Base-by-base conservation (phyloP, 2,329 filamentous ascomycete genomes). In the Cryoendolithus antarcticus region DNA sequence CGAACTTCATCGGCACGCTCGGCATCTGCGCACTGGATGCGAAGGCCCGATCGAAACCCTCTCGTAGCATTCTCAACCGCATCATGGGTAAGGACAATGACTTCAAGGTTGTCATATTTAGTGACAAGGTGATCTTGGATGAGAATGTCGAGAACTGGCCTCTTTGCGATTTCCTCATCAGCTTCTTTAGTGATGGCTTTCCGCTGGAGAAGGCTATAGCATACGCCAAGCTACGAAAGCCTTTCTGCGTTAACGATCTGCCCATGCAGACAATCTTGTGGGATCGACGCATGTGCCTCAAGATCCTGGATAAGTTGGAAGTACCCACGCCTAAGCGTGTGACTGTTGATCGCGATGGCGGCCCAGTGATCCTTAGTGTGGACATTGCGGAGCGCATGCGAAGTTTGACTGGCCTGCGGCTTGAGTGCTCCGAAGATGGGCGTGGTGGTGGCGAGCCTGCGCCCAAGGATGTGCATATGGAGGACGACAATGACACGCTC, bases 91-190 rank as follows among this genome's bases (percentile, higher is more conserved):
- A 91, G 49, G 88, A 93, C 48, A 77, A 80, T 36, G 89, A 96
- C 52, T 96, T 98, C 55, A 89, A 98, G 54, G 88, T 96, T 15
- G 81, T 93, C 45, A 89, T 98, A 9, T 98, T 98, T 65, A 93
- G 91, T 35, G 91, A 98, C 66, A 98, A 98, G 64, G 89, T 95
- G 32, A 98, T 98, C 50, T 70, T 98, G 29, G 91, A 98, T 55
- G 91, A 98, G 73, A 84, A 83, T 46, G 82, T 95, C 40, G 86
- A 93, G 62, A 93, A 95, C 58, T 95, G 88, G 88, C 88, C 88
- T 11, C 77, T 93, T 39, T 93, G 86, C 61, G 91, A 98, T 63
- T 98, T 93, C 54, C 66, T 98, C 40, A 94, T 98, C 54, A 94
- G 88, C 3, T 98, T 98, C 65, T 98, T 96, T 62, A 96, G 89